Percentiles rank a stretch among this genome's conserved stretches.
phyloP scores from a whole-genome alignment of 768 basidiomycete genomes.

The Rhizopogon salebrosus region DNA sequence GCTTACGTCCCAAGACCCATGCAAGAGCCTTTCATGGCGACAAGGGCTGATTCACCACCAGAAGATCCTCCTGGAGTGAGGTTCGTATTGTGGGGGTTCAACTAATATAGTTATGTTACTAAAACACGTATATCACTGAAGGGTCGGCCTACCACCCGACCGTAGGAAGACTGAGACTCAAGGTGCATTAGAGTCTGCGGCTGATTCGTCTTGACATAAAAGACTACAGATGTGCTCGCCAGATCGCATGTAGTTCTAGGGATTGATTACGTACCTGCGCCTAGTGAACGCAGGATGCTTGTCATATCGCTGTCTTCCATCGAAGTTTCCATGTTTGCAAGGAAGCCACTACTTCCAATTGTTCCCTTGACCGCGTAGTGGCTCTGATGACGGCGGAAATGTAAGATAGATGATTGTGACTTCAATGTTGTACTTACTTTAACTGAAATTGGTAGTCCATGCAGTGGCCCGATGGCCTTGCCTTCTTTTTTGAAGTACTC shows the following conservation, averaged over 20 bases:
- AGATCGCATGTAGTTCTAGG: neutral
- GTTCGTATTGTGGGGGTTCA: constrained; percentile 40
- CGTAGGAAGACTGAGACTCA: constrained; percentile 29
- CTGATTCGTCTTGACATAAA: constrained; percentile 39
- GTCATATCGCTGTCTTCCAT: constrained; percentile 24
- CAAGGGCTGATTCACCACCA: constrained; percentile 45
- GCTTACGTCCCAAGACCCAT: constrained; percentile 38
- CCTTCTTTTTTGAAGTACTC: constrained; percentile 32
- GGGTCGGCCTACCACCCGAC: constrained; percentile 23
- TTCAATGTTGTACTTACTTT: constrained; percentile 25
- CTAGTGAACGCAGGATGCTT: constrained; percentile 33
- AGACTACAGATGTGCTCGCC: constrained; percentile 22
- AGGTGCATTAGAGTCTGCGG: constrained; percentile 39
- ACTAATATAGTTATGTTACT: constrained; percentile 14
- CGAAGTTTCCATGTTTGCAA: constrained; percentile 15
- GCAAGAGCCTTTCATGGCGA: constrained; percentile 41
- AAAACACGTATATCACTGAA: constrained; percentile 18
- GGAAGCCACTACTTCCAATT: constrained; percentile 31
- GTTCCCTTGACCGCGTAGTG: constrained; percentile 35
- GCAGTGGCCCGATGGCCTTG: constrained; percentile 37
- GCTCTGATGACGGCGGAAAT: constrained; percentile 21
- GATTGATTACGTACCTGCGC: constrained; percentile 29
- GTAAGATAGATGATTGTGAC: neutral
- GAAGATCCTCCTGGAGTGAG: constrained; percentile 46
- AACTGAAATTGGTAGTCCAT: constrained; percentile 35